Conservation (phyloP, 352 stramenopile genomes). For the Blastocystis sp. region DNA sequence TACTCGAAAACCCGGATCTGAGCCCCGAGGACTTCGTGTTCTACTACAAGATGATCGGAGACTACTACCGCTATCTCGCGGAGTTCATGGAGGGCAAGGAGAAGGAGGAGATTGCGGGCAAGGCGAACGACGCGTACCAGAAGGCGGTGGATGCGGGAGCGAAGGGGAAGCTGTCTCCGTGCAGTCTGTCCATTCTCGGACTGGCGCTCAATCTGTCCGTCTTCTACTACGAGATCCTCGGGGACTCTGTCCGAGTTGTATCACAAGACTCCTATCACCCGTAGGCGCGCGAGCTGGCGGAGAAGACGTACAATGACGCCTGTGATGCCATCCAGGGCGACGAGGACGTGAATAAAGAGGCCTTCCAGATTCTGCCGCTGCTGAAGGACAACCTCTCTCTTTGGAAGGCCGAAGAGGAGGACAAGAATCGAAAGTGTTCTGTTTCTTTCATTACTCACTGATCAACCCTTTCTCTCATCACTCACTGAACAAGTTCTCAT, state of each 20-base stretch:
- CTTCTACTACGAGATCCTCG: slow-evolving; percentile 72
- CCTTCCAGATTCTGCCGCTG: slow-evolving; percentile 72
- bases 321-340: slow-evolving; percentile 71
- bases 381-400: slow-evolving; percentile 73
- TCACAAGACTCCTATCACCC: neutral
- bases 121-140: slow-evolving; percentile 69
- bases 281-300: slow-evolving; percentile 70
- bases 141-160: slow-evolving; percentile 39
- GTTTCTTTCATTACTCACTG: too few species aligned
- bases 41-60: slow-evolving; percentile 69
- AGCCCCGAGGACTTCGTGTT: slow-evolving; percentile 9
- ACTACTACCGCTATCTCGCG: slow-evolving; percentile 70
- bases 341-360: slow-evolving; percentile 72
- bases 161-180: slow-evolving; percentile 65
- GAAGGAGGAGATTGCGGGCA: slow-evolving; percentile 2
- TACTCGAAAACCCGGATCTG: slow-evolving; percentile 15
- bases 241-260: neutral
- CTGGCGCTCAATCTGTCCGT: slow-evolving; percentile 73
- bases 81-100: slow-evolving; percentile 40
- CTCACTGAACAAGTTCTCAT: too few species aligned
- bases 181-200: slow-evolving; percentile 71
- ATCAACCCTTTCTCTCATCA: too few species aligned
- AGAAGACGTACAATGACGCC: slow-evolving; percentile 72
- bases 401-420: slow-evolving; percentile 70
- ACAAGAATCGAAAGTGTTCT: too few species aligned